A percentile compares a stretch with the other conserved stretches of the same genome.
phyloP scores from a whole-genome alignment of 2,329 filamentous ascomycete genomes.

The Dactylonectria estremocensis region DNA sequence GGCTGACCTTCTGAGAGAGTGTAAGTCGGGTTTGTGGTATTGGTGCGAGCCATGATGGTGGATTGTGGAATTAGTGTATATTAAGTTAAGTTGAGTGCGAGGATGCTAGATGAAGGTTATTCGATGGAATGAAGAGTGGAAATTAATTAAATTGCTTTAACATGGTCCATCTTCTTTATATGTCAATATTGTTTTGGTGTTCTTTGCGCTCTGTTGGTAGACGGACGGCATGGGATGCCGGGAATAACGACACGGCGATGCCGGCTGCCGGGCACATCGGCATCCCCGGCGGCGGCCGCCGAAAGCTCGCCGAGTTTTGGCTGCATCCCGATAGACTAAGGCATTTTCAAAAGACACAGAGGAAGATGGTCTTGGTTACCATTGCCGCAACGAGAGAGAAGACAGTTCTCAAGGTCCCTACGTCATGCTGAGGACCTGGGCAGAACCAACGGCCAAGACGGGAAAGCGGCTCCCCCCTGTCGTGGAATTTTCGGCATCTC shows the following conservation, averaged over 20 bases:
- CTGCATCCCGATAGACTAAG: too few relatives aligned
- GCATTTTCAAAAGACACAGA: too few relatives aligned
- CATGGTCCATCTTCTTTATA: not conserved
- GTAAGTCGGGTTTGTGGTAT: conserved; percentile 1
- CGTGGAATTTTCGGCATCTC: not conserved
- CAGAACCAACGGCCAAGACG: not conserved
- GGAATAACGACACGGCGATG: not conserved
- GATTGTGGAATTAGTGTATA: not conserved
- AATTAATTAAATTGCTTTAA: not conserved
- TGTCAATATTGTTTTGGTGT: not conserved
- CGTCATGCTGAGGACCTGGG: not conserved
- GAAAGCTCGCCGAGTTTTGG: too few relatives aligned
- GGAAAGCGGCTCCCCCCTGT: not conserved
- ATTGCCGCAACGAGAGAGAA: not conserved
- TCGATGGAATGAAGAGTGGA: not conserved
- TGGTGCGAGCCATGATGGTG: not conserved
- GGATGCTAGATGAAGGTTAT: not conserved
- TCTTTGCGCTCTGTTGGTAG: not conserved
- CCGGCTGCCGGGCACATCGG: not conserved
- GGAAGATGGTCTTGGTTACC: too few relatives aligned
- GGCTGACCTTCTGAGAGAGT: conserved; percentile 14
- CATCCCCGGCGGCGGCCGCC: too few relatives aligned
- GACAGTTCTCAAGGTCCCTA: not conserved
- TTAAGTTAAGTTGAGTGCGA: too few relatives aligned
- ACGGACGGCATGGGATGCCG: not conserved